Base-by-base conservation (phyloP, 257 asterid species). In the Salvia splendens region DNA sequence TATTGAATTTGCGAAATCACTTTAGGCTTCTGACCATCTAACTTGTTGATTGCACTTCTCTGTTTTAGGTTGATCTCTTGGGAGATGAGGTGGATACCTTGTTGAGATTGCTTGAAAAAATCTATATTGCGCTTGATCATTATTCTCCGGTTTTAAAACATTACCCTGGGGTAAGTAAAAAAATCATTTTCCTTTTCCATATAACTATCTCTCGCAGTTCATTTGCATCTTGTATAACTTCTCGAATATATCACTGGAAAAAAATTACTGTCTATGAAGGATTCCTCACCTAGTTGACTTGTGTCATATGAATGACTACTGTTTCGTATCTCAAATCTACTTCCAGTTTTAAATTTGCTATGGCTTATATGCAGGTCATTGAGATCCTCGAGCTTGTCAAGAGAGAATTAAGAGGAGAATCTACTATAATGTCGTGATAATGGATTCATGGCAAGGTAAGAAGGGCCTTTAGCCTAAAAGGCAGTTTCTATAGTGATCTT, bases 21-120 rank as follows among this genome's bases (percentile, higher is more conserved):
- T 66, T 9, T 67, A 24, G 54, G 24, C 63, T 36, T 30, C 40
- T 62, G 38, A 41, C 14, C 14, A 10, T 45, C 11, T 60, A 4
- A 5, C 42, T 20, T 36, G 42, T 2, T 61, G 53, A 60, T 30
- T 20, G 15, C 67, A 41, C 35, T 40, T 58, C 49, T 58, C 65
- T 78, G 65, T 71, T 74, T 69, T 88, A 93, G 99, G 99, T 93
- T 67, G 99, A 93, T 83, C 92, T 86, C 59, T 82, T 93, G 81
- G 99, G 97, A 50, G 96, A 93, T 77, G 88, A 90, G 83, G 99
- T 93, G 42, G 99, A 93, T 61, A 64, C 83, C 70, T 87, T 86
- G 40, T 65, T 83, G 80, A 67, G 79, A 74, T 77, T 90, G 61
- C 95, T 90, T 24, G 89, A 88, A 61, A 93, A 84, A 89, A 88